These are phyloP conservation scores for Oryza brachyantha DNA, from an alignment of 176 grass and related monocot species.

Conservation along the genomic window DNA sequence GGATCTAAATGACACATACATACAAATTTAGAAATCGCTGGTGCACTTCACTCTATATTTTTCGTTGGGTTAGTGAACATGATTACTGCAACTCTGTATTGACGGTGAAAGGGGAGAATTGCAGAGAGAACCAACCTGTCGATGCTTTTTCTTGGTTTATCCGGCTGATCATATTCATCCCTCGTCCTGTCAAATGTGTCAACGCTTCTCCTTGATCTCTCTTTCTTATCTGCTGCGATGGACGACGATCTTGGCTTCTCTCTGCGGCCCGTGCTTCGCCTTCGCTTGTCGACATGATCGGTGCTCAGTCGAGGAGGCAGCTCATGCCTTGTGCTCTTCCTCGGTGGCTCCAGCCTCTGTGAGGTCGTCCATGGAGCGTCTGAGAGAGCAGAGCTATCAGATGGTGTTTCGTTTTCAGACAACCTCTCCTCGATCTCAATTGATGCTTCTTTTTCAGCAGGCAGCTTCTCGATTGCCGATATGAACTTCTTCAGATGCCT, in stretches of 20 bases:
- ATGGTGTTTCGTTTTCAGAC: constrained; percentile 24
- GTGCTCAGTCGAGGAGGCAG: constrained; percentile 19
- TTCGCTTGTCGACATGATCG: constrained; percentile 35
- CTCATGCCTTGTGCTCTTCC: constrained; percentile 39
- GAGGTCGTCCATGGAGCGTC: constrained; percentile 51
- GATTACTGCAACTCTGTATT: neutral
- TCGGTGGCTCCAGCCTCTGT: constrained; percentile 42
- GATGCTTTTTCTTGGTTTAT: constrained; percentile 92
- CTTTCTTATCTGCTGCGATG: constrained; percentile 47
- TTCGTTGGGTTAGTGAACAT: no score
- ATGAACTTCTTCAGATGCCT: constrained; percentile 80
- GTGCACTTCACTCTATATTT: no score
- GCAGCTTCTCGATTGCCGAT: constrained; percentile 54
- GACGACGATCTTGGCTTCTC: constrained; percentile 51
- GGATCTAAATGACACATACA: no score
- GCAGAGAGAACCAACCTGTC: constrained; percentile 57
- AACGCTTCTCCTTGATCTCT: constrained; percentile 68
- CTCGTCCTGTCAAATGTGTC: constrained; percentile 44
- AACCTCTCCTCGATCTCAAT: constrained; percentile 36
- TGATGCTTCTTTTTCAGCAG: constrained; percentile 25
- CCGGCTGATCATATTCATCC: constrained; percentile 43
- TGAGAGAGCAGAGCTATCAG: constrained; percentile 34
- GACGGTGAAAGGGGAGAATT: neutral
- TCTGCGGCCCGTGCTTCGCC: constrained; percentile 55
- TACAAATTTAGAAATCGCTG: no score